These are phyloP conservation scores for Solanum corneliomulleri DNA, from an alignment of 257 asterid species.

Conservation along the genomic window DNA sequence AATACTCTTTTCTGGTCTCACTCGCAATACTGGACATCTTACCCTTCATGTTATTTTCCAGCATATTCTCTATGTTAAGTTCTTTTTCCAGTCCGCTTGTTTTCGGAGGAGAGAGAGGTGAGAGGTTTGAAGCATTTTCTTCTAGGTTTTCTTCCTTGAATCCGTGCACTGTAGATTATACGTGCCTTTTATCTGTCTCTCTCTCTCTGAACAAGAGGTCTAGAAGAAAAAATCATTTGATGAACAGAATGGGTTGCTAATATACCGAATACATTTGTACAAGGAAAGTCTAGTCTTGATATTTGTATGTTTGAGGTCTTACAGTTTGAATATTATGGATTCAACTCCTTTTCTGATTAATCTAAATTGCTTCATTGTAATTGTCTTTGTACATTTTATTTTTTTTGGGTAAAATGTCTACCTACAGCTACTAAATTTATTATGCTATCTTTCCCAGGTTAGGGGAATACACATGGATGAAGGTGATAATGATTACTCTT, in stretches of 20 bases:
- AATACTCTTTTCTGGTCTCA: not conserved
- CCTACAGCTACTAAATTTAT: not conserved
- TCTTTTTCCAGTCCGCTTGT: not conserved
- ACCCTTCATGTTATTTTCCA: not conserved
- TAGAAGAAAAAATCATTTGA: not conserved
- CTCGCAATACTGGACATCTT: not conserved
- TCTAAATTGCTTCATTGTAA: not conserved
- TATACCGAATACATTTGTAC: not conserved
- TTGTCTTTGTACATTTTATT: not conserved
- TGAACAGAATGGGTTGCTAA: not conserved
- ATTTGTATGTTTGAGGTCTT: not conserved
- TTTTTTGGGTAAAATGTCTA: not conserved
- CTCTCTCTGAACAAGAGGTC: not conserved
- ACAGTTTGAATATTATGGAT: not conserved
- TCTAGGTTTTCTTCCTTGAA: not conserved
- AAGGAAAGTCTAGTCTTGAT: not conserved
- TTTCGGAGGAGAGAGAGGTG: not conserved
- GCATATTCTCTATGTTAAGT: not conserved
- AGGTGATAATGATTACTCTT: conserved; percentile 35
- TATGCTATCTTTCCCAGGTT: conserved; percentile 24
- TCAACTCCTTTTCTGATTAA: not conserved
- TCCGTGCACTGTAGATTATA: not conserved
- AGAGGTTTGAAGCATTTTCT: not conserved
- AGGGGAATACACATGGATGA: conserved; percentile 38
- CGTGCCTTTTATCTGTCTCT: not conserved